Base-by-base conservation (phyloP, 192 early-diverging fungal genomes). In the Backusella morwellensis region DNA sequence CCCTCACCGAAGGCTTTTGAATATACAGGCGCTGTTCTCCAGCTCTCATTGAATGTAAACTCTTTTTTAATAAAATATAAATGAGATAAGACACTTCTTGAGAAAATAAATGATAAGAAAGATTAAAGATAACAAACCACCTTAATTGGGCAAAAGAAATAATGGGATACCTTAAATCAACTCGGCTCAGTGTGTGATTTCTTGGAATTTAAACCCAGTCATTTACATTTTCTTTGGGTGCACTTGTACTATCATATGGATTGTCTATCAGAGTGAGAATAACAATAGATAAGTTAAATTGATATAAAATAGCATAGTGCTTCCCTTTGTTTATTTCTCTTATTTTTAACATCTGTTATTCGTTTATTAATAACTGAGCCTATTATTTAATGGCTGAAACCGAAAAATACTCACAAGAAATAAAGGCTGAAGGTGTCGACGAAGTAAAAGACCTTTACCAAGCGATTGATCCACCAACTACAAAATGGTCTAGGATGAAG, bases 71-170 rank as follows among this genome's bases (percentile, higher is more conserved):
- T 26, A 63, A 63, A 14, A 8, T 23, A 29, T 23, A 14, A 5
- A 4, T 63, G 9, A 63, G 56, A 63, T 63, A 63, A 63, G 56
- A 29, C 21, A n/a, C n/a, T 26, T 21, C 21, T n/a, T 56, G 21
- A 56, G 35, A 36, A 44, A 38, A 9, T 36, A 19, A 35, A n/a
- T 38, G 68, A 69, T 69, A 69, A 69, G 68, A 69, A 69, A 69
- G 35, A 69, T 69, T 69, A 69, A 35, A 69, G 68, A 69, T 69
- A 69, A 69, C 68, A 69, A 36, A 36, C n/a, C 15, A 35, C n/a
- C n/a, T 35, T n/a, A 69, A n/a, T 21, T n/a, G 19, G 34, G 34
- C n/a, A 8, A 36, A 69, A 69, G 36, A n/a, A 69, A 35, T 6
- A 69, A 38, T 21, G 2, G 35, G n/a, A 69, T 19, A n/a, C 32